phyloP scores from a whole-genome alignment of 495 filamentous ascomycete genomes.

The Choiromyces venosus region DNA sequence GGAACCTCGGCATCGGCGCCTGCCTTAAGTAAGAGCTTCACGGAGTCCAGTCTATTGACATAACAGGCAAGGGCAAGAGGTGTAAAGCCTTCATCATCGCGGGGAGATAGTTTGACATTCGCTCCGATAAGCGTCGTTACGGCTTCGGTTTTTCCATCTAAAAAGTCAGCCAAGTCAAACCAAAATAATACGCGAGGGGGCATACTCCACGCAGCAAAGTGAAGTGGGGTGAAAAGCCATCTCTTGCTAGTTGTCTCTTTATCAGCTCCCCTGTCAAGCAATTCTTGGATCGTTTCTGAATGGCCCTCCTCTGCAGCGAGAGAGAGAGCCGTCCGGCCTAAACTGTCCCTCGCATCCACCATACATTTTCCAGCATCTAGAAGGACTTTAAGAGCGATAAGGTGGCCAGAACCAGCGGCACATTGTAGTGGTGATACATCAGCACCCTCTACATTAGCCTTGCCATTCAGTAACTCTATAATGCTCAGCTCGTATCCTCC shows the following conservation, averaged over 20 bases:
- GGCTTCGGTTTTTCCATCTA: not conserved
- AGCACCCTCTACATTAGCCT: not conserved
- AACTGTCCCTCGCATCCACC: not conserved
- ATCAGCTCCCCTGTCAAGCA: not conserved
- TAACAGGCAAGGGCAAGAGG: conserved; percentile 1
- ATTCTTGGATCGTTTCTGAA: not conserved
- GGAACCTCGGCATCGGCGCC: not conserved
- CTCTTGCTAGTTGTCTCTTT: conserved; percentile 4
- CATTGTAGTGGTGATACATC: not conserved
- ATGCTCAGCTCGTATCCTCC: not conserved
- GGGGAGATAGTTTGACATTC: not conserved
- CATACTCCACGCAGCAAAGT: conserved; percentile 1
- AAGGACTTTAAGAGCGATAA: not conserved
- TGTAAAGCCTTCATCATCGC: conserved; percentile 3
- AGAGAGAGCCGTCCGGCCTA: not conserved
- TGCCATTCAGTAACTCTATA: not conserved
- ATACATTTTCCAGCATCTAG: not conserved
- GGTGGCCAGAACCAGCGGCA: not conserved
- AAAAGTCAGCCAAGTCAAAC: not conserved
- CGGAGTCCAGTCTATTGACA: not conserved
- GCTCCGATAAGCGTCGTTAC: not conserved
- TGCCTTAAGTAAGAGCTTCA: not conserved
- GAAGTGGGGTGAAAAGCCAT: not conserved
- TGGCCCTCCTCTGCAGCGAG: not conserved
- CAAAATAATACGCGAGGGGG: not conserved